Evolutionary conservation across 2,329 filamentous ascomycete species (phyloP), one percentile per base, ranked within the genome.

Genomic region (Sclerotiophoma versabilis): DNA sequence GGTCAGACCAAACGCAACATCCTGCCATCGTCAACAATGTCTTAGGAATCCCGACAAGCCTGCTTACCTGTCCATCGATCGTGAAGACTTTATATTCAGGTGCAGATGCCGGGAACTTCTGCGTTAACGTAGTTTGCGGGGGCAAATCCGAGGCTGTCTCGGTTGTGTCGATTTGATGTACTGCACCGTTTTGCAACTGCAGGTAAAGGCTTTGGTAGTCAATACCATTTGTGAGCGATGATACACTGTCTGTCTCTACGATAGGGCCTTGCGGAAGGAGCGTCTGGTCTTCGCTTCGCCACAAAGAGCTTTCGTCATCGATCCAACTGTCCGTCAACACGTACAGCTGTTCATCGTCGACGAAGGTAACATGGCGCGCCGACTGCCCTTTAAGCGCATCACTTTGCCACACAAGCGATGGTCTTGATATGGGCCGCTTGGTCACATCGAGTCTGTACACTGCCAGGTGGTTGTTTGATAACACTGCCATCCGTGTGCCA

Each of bases 381-480:
- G 39, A 66, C 27, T 57, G 55, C 7, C 45, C 59, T 17, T 60
- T 54, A 7, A 39, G 23, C 9, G 44, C 49, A 54, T 68, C 30
- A 34, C 60, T 66, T 36, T 62, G 58, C 72, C 71, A 84, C 62
- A 58, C 74, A 74, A 17, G 83, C 80, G 15, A 71, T 67, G 51
- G 80, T 63, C 8, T 80, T 77, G 38, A 80, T 14, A 72, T 57
- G 8, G 76, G 82, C 15, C 82, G 81, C n/a, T 81, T 81, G 49
- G 83, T 83, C 44, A 86, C 79, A 23, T 87, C 83, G 81, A 91
- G 91, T 11, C 84, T 76, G 67, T 89, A 96, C 0, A 96, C 58
- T 25, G 88, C 84, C 20, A 96, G 77, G 1, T 84, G 85, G 14
- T 77, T 70, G 23, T 83, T 80, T 63, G 92, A 90, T 17, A 97